phyloP scores from a whole-genome alignment of 208 protist species.

The Angomonas ambiguus region DNA sequence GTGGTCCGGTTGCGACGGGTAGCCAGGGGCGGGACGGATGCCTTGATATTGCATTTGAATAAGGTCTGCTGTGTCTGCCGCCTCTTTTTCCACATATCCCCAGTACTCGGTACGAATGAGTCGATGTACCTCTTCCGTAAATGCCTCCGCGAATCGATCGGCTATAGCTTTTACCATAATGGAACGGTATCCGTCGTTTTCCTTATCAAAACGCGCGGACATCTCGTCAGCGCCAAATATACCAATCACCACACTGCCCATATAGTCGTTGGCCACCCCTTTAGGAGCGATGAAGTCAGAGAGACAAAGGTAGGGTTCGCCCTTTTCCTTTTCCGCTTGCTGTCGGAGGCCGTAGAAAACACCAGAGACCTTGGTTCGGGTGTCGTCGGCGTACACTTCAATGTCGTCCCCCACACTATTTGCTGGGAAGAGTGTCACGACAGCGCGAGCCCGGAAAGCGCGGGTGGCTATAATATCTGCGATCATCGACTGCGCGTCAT shows the following conservation, averaged over 20 bases:
- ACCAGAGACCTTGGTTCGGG: slow-evolving; percentile 24
- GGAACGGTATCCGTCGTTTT: slow-evolving; percentile 91
- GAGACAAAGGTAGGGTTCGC: slow-evolving; percentile 86
- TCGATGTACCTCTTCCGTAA: slow-evolving; percentile 90
- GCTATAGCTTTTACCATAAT: slow-evolving; percentile 95
- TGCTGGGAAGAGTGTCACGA: slow-evolving; percentile 90
- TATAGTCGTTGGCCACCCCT: slow-evolving; percentile 84
- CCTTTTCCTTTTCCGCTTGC: slow-evolving; percentile 91
- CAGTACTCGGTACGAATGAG: slow-evolving; percentile 87
- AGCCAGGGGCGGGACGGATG: slow-evolving; percentile 95
- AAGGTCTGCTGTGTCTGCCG: slow-evolving; percentile 76
- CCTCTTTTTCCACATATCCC: slow-evolving; percentile 89
- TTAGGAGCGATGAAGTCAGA: slow-evolving; percentile 94
- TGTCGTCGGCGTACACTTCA: slow-evolving; percentile 78
- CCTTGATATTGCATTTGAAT: slow-evolving; percentile 94
- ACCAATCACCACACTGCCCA: slow-evolving; percentile 89
- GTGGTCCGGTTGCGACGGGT: slow-evolving; percentile 96
- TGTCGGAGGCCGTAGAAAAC: slow-evolving; percentile 89
- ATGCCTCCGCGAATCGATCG: slow-evolving; percentile 83
- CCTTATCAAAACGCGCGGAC: slow-evolving; percentile 56
- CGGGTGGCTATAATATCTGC: slow-evolving; percentile 81
- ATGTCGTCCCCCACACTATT: slow-evolving; percentile 93
- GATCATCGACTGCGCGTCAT: slow-evolving; percentile 88
- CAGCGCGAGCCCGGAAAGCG: slow-evolving; percentile 59
- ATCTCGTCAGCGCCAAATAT: slow-evolving; percentile 87